Percentiles rank a stretch among this genome's conserved stretches.
Evolutionary conservation across 768 basidiomycete genomes (phyloP).

Genomic region (Hydnomerulius pinastri): DNA sequence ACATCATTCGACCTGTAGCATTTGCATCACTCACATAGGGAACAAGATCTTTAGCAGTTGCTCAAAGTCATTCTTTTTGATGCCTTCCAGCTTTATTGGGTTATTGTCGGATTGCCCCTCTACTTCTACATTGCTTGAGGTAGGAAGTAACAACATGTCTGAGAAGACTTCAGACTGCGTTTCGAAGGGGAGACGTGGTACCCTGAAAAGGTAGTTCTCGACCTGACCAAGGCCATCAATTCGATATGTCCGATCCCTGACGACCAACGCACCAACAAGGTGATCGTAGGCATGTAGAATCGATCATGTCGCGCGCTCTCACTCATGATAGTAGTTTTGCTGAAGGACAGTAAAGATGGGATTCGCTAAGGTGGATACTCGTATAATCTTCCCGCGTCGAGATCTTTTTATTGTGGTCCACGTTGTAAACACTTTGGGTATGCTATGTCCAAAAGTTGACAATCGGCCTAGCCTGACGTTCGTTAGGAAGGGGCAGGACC

Average conservation of each 20-base stretch:
- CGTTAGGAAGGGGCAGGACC: too few relatives aligned
- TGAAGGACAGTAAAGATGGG: too few relatives aligned
- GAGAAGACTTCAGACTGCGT: conserved; percentile 13
- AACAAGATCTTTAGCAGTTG: too few relatives aligned
- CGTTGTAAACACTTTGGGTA: too few relatives aligned
- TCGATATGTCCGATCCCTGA: neutral
- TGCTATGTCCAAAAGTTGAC: too few relatives aligned
- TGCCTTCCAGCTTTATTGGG: conserved; percentile 18
- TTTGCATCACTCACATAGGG: too few relatives aligned
- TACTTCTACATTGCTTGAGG: neutral
- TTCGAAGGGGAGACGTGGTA: conserved; percentile 14
- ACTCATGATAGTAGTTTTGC: too few relatives aligned
- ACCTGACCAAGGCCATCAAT: conserved; percentile 4
- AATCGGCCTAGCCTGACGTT: too few relatives aligned
- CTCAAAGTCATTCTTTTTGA: conserved; percentile 13
- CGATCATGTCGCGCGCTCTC: neutral
- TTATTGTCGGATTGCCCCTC: conserved; percentile 12
- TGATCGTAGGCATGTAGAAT: conserved; percentile 7
- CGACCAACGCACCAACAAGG: conserved; percentile 1
- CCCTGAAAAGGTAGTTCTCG: conserved; percentile 15
- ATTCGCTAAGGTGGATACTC: too few relatives aligned
- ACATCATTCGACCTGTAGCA: too few relatives aligned
- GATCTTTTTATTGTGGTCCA: too few relatives aligned
- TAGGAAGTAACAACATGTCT: conserved; percentile 13
- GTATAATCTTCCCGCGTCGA: too few relatives aligned